Evolutionary conservation across 2,329 filamentous ascomycete genomes (phyloP), one percentile per base, ranked within the genome.

Genomic region (Cercospora sojina): DNA sequence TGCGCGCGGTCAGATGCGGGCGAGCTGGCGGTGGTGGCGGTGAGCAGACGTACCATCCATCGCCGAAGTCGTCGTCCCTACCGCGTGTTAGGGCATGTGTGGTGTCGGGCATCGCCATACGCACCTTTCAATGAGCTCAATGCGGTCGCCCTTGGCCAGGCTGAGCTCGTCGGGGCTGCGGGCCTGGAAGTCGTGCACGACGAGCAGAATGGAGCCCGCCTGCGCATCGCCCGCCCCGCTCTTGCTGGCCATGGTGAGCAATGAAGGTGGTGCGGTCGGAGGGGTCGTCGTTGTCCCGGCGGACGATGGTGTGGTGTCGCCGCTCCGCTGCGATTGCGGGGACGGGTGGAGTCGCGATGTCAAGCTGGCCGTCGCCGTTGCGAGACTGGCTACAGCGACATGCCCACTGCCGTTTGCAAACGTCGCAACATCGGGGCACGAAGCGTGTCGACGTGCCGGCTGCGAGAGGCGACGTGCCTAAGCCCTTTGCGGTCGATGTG

Each of bases 101-200:
- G 27, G 25, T 25, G 27, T 55, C 6, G 38, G 18, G 29, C 58
- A 38, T 23, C 27, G 55, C 32, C 31, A 49, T 25, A 63, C 69
- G 56, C 65, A 72, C 70, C 91, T 86, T 80, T 95, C 91, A 70
- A 94, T 87, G 69, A 96, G 82, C 81, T 94, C 90, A 68, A 96
- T 90, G 70, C 90, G 88, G 75, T 95, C 91, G 73, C 91, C 93
- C 76, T 96, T 96, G 64, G 87, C 84, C 71, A 99, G 84, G 73
- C 88, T 96, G 76, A 99, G 85, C 83, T 99, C 95, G 80, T 99
- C 95, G 65, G 91, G 90, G 79, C 93, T 96, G 72, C 95, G 89
- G 65, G 94, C 93, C 73, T 89, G 84, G 79, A 99, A 98, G 80
- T 97, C 93, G 81, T 99, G 89, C 73, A 91, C 88, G 68, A 91